These are phyloP conservation scores for Wallacemonas sp. DNA, from an alignment of 208 protist species.

Conservation along the genomic window DNA sequence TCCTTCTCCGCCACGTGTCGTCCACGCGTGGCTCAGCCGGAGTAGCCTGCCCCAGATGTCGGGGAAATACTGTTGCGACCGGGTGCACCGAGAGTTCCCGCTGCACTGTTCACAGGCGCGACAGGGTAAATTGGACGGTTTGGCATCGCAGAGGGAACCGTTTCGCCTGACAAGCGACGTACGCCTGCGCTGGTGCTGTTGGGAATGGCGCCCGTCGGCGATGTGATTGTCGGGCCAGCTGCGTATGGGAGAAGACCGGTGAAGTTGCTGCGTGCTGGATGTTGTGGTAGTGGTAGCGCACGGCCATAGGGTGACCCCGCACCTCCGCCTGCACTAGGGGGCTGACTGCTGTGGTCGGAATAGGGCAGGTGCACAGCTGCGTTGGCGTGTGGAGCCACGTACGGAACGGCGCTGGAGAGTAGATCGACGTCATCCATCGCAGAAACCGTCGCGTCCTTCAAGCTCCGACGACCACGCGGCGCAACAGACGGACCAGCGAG, in stretches of 20 bases:
- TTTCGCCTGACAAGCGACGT: background rate
- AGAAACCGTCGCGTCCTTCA: background rate
- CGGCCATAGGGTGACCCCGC: background rate
- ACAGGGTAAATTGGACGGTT: background rate
- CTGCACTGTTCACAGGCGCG: too few species aligned
- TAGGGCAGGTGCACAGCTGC: constrained; percentile 6
- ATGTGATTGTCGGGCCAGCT: too few species aligned
- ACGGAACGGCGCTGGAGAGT: background rate
- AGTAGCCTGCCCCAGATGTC: constrained; percentile 4
- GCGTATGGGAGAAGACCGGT: background rate
- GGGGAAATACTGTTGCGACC: too few species aligned
- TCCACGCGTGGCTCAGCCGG: too few species aligned
- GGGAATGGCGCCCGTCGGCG: too few species aligned
- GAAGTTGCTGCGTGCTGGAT: background rate
- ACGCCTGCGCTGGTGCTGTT: background rate
- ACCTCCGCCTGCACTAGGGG: background rate
- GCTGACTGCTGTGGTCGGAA: background rate
- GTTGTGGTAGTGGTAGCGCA: background rate
- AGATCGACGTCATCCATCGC: background rate
- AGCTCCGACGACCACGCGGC: background rate
- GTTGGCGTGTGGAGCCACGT: constrained; percentile 6
- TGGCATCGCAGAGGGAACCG: background rate
- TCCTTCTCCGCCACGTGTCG: too few species aligned
- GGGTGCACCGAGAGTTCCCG: too few species aligned
- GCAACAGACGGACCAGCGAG: too few species aligned